A percentile compares a stretch with the other conserved stretches of the same genome.
Conservation (phyloP, 768 basidiomycete species). For the Crucibulum laeve region DNA sequence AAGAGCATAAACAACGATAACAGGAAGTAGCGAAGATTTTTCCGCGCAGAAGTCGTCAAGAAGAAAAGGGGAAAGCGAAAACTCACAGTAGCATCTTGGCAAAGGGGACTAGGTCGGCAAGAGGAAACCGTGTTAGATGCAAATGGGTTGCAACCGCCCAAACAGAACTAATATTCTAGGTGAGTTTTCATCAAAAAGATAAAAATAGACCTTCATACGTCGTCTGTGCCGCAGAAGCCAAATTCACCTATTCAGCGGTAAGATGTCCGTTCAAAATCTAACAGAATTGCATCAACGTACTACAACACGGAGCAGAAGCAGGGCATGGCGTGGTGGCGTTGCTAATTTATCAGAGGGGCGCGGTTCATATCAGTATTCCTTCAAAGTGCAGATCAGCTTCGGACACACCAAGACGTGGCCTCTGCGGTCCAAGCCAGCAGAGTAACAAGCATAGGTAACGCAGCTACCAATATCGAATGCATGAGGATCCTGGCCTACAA, state of each 20-base stretch:
- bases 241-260: conserved; percentile 36
- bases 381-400: neutral
- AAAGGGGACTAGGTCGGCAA: conserved; percentile 70
- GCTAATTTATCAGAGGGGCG: conserved; percentile 17
- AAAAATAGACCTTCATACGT: conserved; percentile 26
- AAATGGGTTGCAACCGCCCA: conserved; percentile 85
- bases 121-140: conserved; percentile 59
- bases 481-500: conserved; percentile 3
- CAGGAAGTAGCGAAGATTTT: no score
- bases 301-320: conserved; percentile 45
- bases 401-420: conserved; percentile 17
- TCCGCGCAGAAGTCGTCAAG: no score
- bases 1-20: no score
- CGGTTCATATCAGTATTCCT: neutral
- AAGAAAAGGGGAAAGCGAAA: neutral
- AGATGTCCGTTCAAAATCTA: conserved; percentile 1
- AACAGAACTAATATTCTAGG: conserved; percentile 52
- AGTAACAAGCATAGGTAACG: conserved; percentile 15
- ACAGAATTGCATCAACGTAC: conserved; percentile 24
- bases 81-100: conserved; percentile 55
- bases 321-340: conserved; percentile 42
- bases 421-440: conserved; percentile 14
- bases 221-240: conserved; percentile 45
- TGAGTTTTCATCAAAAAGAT: conserved; percentile 3
- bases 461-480: conserved; percentile 9